Evolutionary conservation across 164 flowering plant genomes (phyloP), one percentile per base, ranked within the genome.

Genomic region (Kingdonia uniflora): DNA sequence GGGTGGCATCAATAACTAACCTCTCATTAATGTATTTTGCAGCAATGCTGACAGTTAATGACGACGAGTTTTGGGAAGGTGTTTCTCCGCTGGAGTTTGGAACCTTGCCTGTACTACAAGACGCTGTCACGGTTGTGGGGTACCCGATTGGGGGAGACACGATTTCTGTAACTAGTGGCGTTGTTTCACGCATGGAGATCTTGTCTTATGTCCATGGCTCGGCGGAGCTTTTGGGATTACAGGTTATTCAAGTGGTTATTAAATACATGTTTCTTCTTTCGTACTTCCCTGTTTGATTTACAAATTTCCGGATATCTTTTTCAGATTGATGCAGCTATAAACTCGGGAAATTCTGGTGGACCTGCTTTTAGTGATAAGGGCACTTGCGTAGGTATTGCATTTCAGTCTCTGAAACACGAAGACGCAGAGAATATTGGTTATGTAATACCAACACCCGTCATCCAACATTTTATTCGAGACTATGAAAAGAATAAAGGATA

Each of bases 71-170:
- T 61, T 94, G 99, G 97, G 79, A 84, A 65, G 97, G 96, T 21
- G 86, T 88, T 19, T 72, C 83, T 6, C 95, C 97, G 0, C 77
- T 94, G 46, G 90, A 89, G 55, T 89, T 94, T 69, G 97, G 99
- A 21, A 71, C 76, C 20, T 73, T 94, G 65, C 97, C 97, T 61
- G 81, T 92, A 11, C 84, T 94, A 50, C 99, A 94, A 65, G 96
- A 89, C 76, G 97, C 97, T 41, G 99, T 94, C 19, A 89, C 97
- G 26, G 99, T 94, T 65, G 99, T 94, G 39, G 99, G 99, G 25
- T 94, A 94, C 47, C 99, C 99, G 14, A 89, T 94, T 62, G 99
- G 99, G 23, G 99, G 97, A 35, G 99, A 94, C 66, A 94, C 99
- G 2, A 89, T 94, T 57, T 94, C 99, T 62, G 99, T 94, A 41